phyloP scores from a whole-genome alignment of 2,329 filamentous ascomycete genomes.

The Escovopsis sp. region DNA sequence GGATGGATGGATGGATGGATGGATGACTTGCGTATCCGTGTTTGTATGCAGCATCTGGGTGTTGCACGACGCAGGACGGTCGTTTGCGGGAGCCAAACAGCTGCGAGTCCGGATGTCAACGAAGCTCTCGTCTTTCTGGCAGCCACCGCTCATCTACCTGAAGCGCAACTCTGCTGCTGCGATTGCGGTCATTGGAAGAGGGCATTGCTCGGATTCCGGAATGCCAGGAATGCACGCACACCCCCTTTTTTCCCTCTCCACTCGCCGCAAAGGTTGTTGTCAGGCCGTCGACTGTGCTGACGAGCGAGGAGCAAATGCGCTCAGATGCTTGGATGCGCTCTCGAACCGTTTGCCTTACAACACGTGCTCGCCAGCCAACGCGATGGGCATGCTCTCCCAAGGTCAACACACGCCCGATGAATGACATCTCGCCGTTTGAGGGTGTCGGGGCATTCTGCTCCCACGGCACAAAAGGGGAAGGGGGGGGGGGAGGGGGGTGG shows the following conservation, averaged over 20 bases:
- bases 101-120: background rate
- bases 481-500: too few relatives aligned
- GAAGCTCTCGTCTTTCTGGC: too few relatives aligned
- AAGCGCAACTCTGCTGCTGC: too few relatives aligned
- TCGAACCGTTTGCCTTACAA: slow-evolving; percentile 1
- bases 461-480: too few relatives aligned
- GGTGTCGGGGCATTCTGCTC: background rate
- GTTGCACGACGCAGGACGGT: background rate
- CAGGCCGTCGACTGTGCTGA: too few relatives aligned
- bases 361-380: slow-evolving; percentile 1
- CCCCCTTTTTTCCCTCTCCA: background rate
- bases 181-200: too few relatives aligned
- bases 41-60: slow-evolving; percentile 1
- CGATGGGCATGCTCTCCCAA: background rate
- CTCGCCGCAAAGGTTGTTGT: too few relatives aligned
- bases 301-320: background rate
- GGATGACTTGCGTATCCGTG: background rate
- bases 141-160: too few relatives aligned
- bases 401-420: background rate
- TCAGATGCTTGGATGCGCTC: background rate
- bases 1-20: background rate
- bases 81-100: background rate
- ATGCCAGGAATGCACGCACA: background rate
- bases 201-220: too few relatives aligned
- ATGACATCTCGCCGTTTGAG: slow-evolving; percentile 1